These are phyloP conservation scores for Cupressus sempervirens DNA, from an alignment of 75 land plant genomes.

Conservation along the genomic window DNA sequence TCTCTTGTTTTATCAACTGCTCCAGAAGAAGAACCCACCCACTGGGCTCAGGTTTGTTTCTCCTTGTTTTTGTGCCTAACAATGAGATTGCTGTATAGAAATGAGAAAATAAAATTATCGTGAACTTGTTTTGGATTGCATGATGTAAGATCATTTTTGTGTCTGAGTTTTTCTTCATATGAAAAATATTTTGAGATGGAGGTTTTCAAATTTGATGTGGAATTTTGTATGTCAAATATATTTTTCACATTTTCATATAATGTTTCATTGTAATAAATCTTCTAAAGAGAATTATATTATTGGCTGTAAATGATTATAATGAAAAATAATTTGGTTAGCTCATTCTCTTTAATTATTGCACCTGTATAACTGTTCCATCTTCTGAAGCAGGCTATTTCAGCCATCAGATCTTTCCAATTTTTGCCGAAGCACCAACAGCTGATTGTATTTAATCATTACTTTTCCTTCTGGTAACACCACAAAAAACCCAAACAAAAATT, in stretches of 20 bases:
- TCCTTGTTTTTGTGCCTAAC: not conserved
- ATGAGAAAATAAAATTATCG: not conserved
- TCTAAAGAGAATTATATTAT: not conserved
- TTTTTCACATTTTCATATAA: not conserved
- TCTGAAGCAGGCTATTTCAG: no score
- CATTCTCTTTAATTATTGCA: no score
- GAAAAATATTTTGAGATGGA: not conserved
- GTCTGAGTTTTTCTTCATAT: not conserved
- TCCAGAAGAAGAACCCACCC: conserved; percentile 87
- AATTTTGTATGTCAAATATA: not conserved
- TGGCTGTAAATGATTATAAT: not conserved
- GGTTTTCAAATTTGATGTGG: not conserved
- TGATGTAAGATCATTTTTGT: not conserved
- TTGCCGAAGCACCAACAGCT: no score
- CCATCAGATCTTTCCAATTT: no score
- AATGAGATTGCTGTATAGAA: not conserved
- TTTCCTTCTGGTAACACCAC: no score
- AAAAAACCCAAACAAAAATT: no score
- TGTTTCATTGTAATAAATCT: not conserved
- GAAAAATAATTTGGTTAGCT: not conserved
- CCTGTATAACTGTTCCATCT: no score
- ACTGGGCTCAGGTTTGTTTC: conserved; percentile 84
- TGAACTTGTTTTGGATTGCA: not conserved
- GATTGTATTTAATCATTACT: no score
- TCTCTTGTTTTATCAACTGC: conserved; percentile 81